Conservation (phyloP, 345 rosid species). For the Luvunga scandens region DNA sequence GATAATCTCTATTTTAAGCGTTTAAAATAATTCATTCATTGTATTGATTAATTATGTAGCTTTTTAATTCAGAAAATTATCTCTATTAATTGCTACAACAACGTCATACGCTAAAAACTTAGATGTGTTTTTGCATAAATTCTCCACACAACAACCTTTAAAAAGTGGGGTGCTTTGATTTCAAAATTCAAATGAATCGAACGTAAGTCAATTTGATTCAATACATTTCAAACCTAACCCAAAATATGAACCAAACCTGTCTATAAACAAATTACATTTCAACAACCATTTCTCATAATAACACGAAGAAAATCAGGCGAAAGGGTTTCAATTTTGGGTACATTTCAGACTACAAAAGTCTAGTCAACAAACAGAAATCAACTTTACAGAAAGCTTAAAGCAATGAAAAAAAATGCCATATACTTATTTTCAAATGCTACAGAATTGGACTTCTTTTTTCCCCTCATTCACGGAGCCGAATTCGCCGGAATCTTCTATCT, state of each 20-base stretch:
- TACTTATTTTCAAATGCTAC: not conserved
- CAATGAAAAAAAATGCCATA: not conserved
- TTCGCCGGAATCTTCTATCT: constrained; percentile 6
- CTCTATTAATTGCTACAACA: no score
- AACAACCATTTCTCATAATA: not conserved
- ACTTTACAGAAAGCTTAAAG: not conserved
- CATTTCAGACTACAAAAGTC: not conserved
- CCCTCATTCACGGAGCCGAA: constrained; percentile 33
- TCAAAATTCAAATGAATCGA: not conserved
- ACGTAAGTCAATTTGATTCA: not conserved
- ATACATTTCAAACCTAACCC: not conserved
- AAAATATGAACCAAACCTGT: not conserved
- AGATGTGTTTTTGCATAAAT: no score
- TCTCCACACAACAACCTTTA: no score
- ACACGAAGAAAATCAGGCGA: not conserved
- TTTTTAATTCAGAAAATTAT: no score
- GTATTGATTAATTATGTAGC: not conserved
- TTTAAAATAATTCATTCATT: not conserved
- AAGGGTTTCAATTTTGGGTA: not conserved
- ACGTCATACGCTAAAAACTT: no score
- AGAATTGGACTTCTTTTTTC: not conserved
- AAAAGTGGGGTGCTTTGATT: no score
- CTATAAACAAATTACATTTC: not conserved
- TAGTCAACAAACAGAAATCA: not conserved
- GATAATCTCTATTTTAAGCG: not conserved